phyloP scores from a whole-genome alignment of 169 alveolate species.

The Plasmodium malariae region DNA sequence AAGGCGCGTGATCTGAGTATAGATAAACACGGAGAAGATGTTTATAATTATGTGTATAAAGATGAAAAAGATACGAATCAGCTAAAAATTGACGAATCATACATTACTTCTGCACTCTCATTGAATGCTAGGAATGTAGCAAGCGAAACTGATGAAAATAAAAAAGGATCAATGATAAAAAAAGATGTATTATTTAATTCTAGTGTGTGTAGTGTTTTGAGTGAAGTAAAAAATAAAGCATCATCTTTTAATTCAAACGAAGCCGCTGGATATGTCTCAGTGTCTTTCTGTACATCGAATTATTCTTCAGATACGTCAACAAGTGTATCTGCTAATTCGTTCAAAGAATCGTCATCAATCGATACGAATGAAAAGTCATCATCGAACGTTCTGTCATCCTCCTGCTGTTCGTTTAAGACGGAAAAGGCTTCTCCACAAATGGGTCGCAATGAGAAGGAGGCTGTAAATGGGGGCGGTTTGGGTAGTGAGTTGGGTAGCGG shows the following conservation, averaged over 20 bases:
- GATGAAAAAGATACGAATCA: not conserved
- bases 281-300: not conserved
- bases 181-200: not conserved
- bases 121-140: not conserved
- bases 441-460: no score
- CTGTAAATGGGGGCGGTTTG: no score
- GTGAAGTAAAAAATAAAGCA: conserved; percentile 10
- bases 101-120: not conserved
- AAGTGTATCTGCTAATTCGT: not conserved
- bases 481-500: no score
- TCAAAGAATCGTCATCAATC: not conserved
- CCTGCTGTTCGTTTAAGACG: conserved; percentile 4
- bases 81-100: conserved; percentile 30
- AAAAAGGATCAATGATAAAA: not conserved
- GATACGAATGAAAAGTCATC: not conserved
- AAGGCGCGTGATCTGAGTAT: no score
- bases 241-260: conserved; percentile 14
- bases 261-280: conserved; percentile 1
- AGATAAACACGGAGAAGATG: no score
- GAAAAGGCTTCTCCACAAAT: not conserved
- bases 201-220: conserved; percentile 3
- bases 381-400: not conserved
- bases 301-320: not conserved
- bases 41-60: not conserved
- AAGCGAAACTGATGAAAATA: conserved; percentile 8